Conservation (phyloP, 352 stramenopile genomes). For the Globisporangium cylindrosporum region DNA sequence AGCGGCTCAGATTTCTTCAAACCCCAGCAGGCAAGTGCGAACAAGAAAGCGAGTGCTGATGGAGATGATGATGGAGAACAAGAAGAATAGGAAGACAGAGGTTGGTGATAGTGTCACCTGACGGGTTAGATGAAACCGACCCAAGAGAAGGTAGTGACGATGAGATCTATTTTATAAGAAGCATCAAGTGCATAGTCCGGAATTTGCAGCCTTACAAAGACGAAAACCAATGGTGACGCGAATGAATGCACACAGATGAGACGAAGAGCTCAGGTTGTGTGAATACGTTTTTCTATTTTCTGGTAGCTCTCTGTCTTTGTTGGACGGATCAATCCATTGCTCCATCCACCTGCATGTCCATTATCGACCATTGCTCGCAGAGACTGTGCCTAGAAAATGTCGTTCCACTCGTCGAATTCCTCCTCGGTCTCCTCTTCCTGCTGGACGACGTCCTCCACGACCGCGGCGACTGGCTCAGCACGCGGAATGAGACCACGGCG, state of each 20-base stretch:
- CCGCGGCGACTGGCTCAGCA: slow-evolving; percentile 56
- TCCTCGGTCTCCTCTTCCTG: slow-evolving; percentile 58
- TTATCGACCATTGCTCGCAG: neutral
- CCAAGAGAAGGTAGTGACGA: neutral
- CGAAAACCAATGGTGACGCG: neutral
- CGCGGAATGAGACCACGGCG: slow-evolving; percentile 82
- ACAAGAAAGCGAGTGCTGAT: slow-evolving; percentile 7
- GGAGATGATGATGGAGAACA: neutral
- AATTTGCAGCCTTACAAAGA: neutral
- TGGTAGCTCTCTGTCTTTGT: neutral
- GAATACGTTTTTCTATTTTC: slow-evolving; percentile 13
- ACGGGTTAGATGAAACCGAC: neutral
- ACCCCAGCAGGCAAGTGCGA: slow-evolving; percentile 4
- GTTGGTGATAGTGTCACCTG: neutral
- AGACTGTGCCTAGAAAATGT: slow-evolving; percentile 73
- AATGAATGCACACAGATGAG: neutral
- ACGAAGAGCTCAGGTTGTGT: neutral
- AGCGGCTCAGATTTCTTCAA: slow-evolving; percentile 58
- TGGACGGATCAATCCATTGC: no score
- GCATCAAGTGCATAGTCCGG: neutral
- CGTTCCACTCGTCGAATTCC: slow-evolving; percentile 87
- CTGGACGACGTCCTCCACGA: slow-evolving; percentile 66
- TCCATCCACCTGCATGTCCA: neutral
- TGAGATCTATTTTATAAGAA: slow-evolving; percentile 13
- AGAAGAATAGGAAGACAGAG: neutral